Conservation (phyloP, 805 yeast genomes). For the Saturnispora ahearnii region DNA sequence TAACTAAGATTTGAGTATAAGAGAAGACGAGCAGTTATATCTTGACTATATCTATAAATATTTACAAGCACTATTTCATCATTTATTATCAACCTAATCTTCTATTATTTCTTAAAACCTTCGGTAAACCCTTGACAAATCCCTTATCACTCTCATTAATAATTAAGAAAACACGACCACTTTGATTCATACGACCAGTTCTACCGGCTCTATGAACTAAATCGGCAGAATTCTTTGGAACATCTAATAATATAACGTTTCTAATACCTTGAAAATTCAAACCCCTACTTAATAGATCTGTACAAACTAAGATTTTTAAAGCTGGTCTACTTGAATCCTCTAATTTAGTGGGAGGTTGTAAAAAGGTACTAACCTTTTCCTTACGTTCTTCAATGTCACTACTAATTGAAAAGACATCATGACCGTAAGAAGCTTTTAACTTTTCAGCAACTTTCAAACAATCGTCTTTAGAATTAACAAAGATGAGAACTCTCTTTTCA, state of each 20-base stretch:
- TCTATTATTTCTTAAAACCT: conserved; percentile 47
- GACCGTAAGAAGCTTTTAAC: conserved; percentile 41
- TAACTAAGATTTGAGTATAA: not conserved
- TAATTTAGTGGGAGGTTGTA: conserved; percentile 47
- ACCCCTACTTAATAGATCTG: conserved; percentile 88
- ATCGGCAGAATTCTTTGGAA: conserved; percentile 79
- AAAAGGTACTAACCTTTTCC: conserved; percentile 48
- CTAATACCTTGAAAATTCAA: conserved; percentile 74
- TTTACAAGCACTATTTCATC: not conserved
- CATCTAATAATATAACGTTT: conserved; percentile 75
- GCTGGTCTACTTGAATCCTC: conserved; percentile 26
- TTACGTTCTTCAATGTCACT: conserved; percentile 59
- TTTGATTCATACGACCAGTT: conserved; percentile 85
- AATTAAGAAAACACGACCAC: conserved; percentile 80
- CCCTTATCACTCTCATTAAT: conserved; percentile 59
- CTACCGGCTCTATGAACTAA: conserved; percentile 88
- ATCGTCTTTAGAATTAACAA: conserved; percentile 67
- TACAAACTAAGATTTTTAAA: conserved; percentile 69
- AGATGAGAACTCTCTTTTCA: conserved; percentile 74
- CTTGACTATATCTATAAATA: not conserved
- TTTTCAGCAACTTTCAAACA: conserved; percentile 50
- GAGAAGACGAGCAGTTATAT: not conserved
- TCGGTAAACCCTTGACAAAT: conserved; percentile 78
- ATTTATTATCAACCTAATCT: conserved; percentile 21
- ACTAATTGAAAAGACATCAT: conserved; percentile 55